Evolutionary conservation across 306 rosid genomes (phyloP).

Genomic region (Cucumis cinereus): DNA sequence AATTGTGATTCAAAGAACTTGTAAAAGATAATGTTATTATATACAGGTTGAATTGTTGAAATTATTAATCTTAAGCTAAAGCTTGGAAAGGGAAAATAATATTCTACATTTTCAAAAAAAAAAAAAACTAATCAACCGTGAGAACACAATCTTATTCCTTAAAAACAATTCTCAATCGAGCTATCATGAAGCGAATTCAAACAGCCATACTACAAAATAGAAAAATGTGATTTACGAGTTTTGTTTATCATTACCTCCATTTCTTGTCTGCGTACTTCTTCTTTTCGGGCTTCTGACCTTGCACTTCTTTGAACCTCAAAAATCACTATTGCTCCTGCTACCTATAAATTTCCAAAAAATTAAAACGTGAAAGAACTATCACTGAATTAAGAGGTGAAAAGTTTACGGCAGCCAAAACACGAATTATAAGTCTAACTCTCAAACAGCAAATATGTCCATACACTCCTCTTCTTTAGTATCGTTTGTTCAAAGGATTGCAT

Average conservation of each 20-base stretch:
- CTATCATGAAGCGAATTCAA: background rate
- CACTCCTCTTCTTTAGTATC: background rate
- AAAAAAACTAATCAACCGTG: background rate
- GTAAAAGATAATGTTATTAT: background rate
- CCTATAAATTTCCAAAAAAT: conserved; percentile 34
- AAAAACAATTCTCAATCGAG: background rate
- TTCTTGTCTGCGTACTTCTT: conserved; percentile 68
- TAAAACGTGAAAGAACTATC: conserved; percentile 4
- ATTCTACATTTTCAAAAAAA: background rate
- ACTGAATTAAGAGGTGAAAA: background rate
- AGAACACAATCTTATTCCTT: too few species aligned
- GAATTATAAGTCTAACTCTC: background rate
- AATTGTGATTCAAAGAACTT: background rate
- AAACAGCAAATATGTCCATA: background rate
- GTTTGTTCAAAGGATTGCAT: background rate
- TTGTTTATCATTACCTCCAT: conserved; percentile 36
- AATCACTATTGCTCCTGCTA: conserved; percentile 57
- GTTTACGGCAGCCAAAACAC: background rate
- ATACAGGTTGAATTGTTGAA: background rate
- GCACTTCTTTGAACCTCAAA: conserved; percentile 89
- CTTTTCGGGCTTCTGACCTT: conserved; percentile 91
- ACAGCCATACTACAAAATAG: background rate
- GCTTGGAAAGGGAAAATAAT: background rate
- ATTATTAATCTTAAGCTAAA: background rate
- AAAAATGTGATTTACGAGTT: background rate